phyloP scores from a whole-genome alignment of 495 filamentous ascomycete genomes.

The Penicillium psychrofluorescens region DNA sequence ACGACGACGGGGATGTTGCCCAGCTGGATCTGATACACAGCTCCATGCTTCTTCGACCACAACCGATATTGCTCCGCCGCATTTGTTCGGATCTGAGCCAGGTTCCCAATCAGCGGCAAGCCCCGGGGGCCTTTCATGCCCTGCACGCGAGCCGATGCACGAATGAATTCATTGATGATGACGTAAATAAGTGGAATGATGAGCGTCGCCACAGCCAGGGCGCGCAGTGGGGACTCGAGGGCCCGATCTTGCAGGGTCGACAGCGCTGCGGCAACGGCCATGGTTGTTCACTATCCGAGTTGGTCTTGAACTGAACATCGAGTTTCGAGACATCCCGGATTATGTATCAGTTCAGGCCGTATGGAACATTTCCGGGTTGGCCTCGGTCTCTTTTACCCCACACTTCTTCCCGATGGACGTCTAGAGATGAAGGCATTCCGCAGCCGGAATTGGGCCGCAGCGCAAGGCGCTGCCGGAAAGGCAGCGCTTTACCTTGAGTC shows the following conservation, averaged over 20 bases:
- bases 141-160: conserved; percentile 38
- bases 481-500: too few species aligned
- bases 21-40: conserved; percentile 58
- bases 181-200: conserved; percentile 36
- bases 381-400: conserved; percentile 7
- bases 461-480: too few species aligned
- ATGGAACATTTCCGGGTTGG: conserved; percentile 16
- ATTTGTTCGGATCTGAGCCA: conserved; percentile 51
- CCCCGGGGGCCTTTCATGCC: conserved; percentile 49
- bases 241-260: conserved; percentile 15
- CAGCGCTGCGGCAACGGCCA: conserved; percentile 25
- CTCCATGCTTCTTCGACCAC: conserved; percentile 51
- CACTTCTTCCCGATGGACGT: conserved; percentile 6
- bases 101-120: conserved; percentile 55
- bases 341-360: background rate
- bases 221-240: conserved; percentile 20
- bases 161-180: conserved; percentile 45
- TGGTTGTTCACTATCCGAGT: conserved; percentile 2
- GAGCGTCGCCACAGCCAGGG: conserved; percentile 16
- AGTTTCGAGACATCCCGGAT: background rate
- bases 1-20: conserved; percentile 56
- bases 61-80: conserved; percentile 53
- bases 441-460: too few species aligned
- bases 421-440: too few species aligned
- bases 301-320: too few species aligned